phyloP scores from a whole-genome alignment of 257 asterid species.

The Paraleonurus japonicus region DNA sequence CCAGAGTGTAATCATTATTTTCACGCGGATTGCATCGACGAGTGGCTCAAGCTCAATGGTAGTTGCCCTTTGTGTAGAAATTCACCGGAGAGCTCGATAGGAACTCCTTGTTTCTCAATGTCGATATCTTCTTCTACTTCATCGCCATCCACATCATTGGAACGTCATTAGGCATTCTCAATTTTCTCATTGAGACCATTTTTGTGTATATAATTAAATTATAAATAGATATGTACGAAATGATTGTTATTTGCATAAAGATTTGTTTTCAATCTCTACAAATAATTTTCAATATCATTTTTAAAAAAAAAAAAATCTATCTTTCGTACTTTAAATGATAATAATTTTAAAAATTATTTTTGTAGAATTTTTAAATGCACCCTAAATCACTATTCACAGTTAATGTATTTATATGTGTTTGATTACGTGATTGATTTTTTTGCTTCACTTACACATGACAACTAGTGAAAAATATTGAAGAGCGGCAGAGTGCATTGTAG shows the following conservation, averaged over 20 bases:
- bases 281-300: too few species aligned
- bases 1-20: constrained; percentile 85
- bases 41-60: constrained; percentile 84
- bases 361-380: too few species aligned
- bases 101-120: constrained; percentile 47
- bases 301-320: too few species aligned
- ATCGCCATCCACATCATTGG: constrained; percentile 20
- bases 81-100: constrained; percentile 43
- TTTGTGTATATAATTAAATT: constrained; percentile 3
- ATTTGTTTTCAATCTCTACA: too few species aligned
- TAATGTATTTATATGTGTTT: too few species aligned
- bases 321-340: too few species aligned
- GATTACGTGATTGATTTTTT: too few species aligned
- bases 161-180: background rate
- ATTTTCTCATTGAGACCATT: background rate
- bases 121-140: constrained; percentile 37
- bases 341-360: too few species aligned
- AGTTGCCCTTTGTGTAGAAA: constrained; percentile 81
- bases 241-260: background rate
- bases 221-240: background rate
- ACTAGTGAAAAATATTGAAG: too few species aligned
- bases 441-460: too few species aligned
- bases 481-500: too few species aligned
- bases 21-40: constrained; percentile 71
- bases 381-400: too few species aligned